Evolutionary conservation across 1,284 basidiomycete species (phyloP), one percentile per base, ranked within the genome.

Genomic region (Microbotryum intermedium): DNA sequence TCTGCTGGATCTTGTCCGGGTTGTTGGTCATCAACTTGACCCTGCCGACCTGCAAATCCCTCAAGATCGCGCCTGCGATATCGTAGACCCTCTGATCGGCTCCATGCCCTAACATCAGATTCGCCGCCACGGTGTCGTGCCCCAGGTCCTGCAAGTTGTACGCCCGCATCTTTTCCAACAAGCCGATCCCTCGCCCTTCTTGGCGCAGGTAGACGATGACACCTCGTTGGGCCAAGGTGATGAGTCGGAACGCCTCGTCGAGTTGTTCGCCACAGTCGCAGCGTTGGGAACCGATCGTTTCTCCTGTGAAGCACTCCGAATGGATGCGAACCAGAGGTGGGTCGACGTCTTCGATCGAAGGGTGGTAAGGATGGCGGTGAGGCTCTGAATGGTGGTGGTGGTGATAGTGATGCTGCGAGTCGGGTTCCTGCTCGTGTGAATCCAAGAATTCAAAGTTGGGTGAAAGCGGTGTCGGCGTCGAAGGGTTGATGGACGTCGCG

Each of bases 181-280:
- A 78, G 0, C 95, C 95, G 67, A 99, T 99, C 3, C 95, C 95
- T 21, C 95, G 85, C n/a, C 95, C 95, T 75, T 99, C 95, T 76
- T 99, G 95, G 18, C 95, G 86, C 65, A 99, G 83, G 76, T 99
- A 99, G 60, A 98, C 83, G 60, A 98, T 86, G 4, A 88, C 92
- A n/a, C 95, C 95, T 13, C 90, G 84, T 4, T 89, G 88, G 1
- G 86, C 87, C 0, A 59, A 18, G 21, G 87, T 87, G 67, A 99
- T 97, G 66, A 87, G 84, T 10, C 91, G 84, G 68, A 98, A 85
- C 28, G 95, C 92, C 74, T 97, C 93, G 75, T 97, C 92, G 18
- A 99, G 81, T 75, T 99, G 95, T 75, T 98, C 93, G 21, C 95
- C 95, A 72, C 95, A 99, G 75, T 99, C 95, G 75, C 95, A 99